Base-by-base conservation (phyloP, 805 yeast species). In the Maudiozyma serrabonitensis region DNA sequence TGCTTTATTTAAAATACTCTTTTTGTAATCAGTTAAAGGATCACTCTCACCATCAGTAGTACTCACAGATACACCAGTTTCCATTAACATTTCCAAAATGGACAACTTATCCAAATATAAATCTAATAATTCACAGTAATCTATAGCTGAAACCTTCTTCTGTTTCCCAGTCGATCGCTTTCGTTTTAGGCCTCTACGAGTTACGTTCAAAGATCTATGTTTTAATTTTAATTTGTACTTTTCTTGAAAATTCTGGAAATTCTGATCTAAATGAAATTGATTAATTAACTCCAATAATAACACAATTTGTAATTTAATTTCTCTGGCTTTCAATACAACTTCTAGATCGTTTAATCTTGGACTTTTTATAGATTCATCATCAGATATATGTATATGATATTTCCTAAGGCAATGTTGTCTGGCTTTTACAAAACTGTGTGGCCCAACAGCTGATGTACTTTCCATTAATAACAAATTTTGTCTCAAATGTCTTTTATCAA, bases 251-350 rank as follows among this genome's bases (percentile, higher is more conserved):
- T 71, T 18, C 53, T 63, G 25, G 51, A 58, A 59, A 67, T 75
- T 53, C 0, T 43, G 21, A 47, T 72, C 73, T 7, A 71, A 52
- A 5, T 60, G 61, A 50, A 68, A 59, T 11, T 65, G 45, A 21
- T 60, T 53, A 2, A 79, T 59, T 3, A 77, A 49, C 54, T 80
- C 84, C 40, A 80, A 54, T 2, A 76, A 52, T 0, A 78, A 52
- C 2, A 80, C 54, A 0, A 78, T 65, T 56, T 80, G 84, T 32
- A 80, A 57, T 52, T 79, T 82, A 1, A 81, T 75, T 53, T 80
- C 84, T 35, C 83, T 64, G 2, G 75, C 67, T 53, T 79, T 80
- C 50, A 79, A 64, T 38, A 72, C 70, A 38, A 67, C 59, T 2
- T 69, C 57, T 1, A 75, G 51, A 15, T 63, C 68, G 1, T 56